A percentile compares a stretch with the other conserved stretches of the same genome.
Conservation (phyloP, 2,329 filamentous ascomycete species). For the Botrytis porri region DNA sequence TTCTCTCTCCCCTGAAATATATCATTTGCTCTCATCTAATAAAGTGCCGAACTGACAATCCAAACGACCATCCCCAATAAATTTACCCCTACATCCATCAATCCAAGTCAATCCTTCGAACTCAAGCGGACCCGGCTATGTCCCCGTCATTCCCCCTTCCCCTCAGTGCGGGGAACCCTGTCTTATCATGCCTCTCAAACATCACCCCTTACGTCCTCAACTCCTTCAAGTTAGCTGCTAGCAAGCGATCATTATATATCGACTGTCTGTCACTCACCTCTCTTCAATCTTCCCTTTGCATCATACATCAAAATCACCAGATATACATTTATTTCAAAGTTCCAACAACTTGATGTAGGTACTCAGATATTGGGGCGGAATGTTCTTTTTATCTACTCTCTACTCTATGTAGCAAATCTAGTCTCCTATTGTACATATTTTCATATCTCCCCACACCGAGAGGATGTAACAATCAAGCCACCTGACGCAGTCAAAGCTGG, state of each 20-base stretch:
- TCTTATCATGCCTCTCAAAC: neutral
- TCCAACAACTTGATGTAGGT: neutral
- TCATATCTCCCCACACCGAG: neutral
- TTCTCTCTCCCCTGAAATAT: too few relatives aligned
- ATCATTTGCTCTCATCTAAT: neutral
- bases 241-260: neutral
- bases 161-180: neutral
- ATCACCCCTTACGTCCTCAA: neutral
- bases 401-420: constrained; percentile 1
- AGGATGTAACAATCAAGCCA: neutral
- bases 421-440: neutral
- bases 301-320: neutral
- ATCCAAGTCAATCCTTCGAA: neutral
- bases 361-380: neutral
- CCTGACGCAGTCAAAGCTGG: neutral
- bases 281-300: neutral
- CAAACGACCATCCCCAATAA: neutral
- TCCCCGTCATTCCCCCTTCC: neutral
- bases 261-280: neutral
- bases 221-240: neutral
- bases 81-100: neutral
- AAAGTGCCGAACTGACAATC: too few relatives aligned
- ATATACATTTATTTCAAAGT: neutral
- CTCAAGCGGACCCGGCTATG: neutral
- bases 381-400: neutral